phyloP scores from a whole-genome alignment of 305 asterid species.

The Fraxinus latifolia region DNA sequence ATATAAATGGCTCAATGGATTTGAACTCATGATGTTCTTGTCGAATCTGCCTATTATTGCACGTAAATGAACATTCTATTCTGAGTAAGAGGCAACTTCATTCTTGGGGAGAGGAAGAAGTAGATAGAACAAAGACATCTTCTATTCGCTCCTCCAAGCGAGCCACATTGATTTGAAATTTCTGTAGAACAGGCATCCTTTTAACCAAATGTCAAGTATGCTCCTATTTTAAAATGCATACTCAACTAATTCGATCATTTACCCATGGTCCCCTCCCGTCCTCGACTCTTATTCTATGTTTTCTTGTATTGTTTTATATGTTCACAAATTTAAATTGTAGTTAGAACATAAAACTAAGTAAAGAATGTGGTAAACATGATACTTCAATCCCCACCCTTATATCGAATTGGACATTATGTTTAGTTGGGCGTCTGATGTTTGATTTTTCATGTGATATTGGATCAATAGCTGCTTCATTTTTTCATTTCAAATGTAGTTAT shows the following conservation, averaged over 20 bases:
- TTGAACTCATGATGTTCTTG: neutral
- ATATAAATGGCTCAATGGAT: neutral
- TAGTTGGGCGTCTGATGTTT: no score
- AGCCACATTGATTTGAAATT: neutral
- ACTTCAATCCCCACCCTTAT: neutral
- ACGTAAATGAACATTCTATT: neutral
- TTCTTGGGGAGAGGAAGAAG: neutral
- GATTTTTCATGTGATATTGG: no score
- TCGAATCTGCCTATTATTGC: neutral
- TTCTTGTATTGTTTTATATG: no score
- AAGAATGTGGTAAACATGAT: neutral
- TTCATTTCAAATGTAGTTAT: no score
- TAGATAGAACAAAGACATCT: neutral
- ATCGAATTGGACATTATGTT: no score
- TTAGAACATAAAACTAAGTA: no score
- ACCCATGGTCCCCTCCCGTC: neutral
- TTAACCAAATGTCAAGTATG: neutral
- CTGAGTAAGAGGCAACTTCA: neutral
- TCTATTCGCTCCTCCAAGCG: neutral
- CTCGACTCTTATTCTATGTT: no score
- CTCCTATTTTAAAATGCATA: neutral
- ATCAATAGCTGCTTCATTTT: no score
- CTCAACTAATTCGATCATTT: neutral
- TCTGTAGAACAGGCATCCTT: neutral
- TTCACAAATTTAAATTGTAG: neutral